Evolutionary conservation across 164 flowering plant genomes (phyloP).

Genomic region (Stephania cephalantha): DNA sequence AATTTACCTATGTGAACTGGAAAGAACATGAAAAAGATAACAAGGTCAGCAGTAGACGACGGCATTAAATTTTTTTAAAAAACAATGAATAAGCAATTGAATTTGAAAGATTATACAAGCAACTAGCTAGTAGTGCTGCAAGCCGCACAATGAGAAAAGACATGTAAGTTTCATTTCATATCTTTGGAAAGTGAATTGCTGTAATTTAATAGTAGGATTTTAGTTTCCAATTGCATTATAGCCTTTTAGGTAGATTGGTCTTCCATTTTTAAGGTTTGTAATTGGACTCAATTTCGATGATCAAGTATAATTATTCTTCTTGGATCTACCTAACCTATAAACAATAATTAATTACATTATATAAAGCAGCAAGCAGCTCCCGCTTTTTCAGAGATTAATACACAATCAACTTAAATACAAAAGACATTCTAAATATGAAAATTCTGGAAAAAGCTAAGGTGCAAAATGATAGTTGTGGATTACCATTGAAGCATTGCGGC

Average conservation of each 20-base stretch:
- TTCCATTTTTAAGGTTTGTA: no score
- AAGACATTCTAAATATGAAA: neutral
- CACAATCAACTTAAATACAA: neutral
- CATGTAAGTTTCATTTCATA: no score
- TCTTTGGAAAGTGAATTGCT: no score
- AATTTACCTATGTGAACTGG: neutral
- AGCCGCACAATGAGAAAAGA: neutral
- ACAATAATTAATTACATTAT: neutral
- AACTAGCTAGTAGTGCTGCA: neutral
- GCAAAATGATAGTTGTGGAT: neutral
- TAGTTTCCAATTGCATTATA: no score
- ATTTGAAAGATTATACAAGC: neutral
- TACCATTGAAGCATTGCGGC: constrained; percentile 99
- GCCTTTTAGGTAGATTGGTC: no score
- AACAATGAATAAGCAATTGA: neutral
- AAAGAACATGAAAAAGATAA: neutral
- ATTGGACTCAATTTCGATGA: no score
- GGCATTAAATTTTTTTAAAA: no score
- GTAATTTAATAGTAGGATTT: no score
- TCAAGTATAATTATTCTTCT: no score
- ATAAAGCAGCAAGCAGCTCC: neutral
- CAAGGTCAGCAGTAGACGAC: neutral
- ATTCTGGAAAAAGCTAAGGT: neutral
- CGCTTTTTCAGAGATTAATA: neutral
- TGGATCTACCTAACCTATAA: neutral